Base-by-base conservation (phyloP, 139 green algal genomes). In the Astrephomene gubernaculifera region DNA sequence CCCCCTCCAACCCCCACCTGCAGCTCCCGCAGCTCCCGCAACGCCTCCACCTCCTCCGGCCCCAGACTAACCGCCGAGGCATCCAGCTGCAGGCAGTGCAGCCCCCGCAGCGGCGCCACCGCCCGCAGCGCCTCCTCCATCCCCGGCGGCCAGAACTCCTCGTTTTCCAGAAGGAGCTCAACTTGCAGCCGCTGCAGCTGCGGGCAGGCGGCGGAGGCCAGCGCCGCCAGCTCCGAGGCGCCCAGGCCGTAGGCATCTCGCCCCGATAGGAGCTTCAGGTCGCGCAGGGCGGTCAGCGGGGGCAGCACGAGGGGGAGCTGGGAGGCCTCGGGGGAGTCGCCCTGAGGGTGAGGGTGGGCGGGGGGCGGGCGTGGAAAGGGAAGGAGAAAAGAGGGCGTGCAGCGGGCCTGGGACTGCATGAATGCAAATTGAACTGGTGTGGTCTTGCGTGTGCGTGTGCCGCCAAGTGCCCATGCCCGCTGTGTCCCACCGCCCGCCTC, bases 261-360 rank as follows among this genome's bases (percentile, higher is more conserved):
- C 8, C 78, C 78, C 3, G 63, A 75, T 7, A 84, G n/a, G 39
- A 84, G 78, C 78, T 84, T 84, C 39, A 84, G 44, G 64, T 84
- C 78, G n/a, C n/a, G n/a, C n/a, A 84, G 78, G 38, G 19, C 19
- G 29, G 43, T 17, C 31, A 84, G 78, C 27, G 31, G 4, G 29
- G 78, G 43, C 78, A 84, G 78, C 78, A 84, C 78, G 5, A 31
- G 0, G n/a, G 41, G 6, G 1, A 84, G 36, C 41, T 84, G 61
- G 10, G 43, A 10, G 21, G 78, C 41, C 43, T 74, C 78, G 35
- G 78, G 78, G 5, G 78, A 84, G 61, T 43, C 8, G 44, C 78
- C 78, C 78, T 83, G 64, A 19, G 1, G 6, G 68, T 75, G 68
- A 29, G 4, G n/a, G n/a, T n/a, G n/a, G n/a, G n/a, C n/a, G n/a